Evolutionary conservation across 768 basidiomycete genomes (phyloP), one percentile per base, ranked within the genome.

Genomic region (Mycena amicta): DNA sequence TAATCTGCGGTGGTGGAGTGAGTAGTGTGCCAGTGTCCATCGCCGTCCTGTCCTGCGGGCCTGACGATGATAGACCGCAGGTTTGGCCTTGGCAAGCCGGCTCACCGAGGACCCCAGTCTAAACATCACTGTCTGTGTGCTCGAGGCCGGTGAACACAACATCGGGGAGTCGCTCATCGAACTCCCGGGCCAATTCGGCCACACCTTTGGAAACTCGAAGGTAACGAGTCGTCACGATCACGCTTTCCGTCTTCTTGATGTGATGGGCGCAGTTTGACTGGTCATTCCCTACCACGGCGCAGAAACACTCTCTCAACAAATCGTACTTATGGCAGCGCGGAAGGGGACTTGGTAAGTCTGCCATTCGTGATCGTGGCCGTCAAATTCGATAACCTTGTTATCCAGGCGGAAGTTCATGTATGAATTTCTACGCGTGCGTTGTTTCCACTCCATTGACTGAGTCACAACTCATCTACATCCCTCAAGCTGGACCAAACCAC

Each of bases 341-440:
- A 23, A 71, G 71, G 53, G 74, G 73, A 6, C 62, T 71, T 29
- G 75, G 73, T 74, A 55, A 52, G 63, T 29, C 31, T 41, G n/a
- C 20, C 16, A 15, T 8, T 15, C 43, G 3, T 39, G 27, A 28
- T 27, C 8, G 4, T 30, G 6, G 18, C 37, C 18, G 20, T 40
- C 4, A 18, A 12, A 39, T 22, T 50, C 20, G 15, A 50, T 46
- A 25, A 43, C 13, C 11, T 12, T 22, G 4, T 22, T 40, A 15
- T 26, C 28, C 52, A 70, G 77, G 83, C 2, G 82, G 83, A 2
- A 77, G 70, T 53, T 81, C 81, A 0, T 65, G 65, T 4, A 72
- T 81, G 27, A 84, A 84, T 59, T 77, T 79, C 58, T 67, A 70
- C 25, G 64, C 62, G 41, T 43, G 20, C n/a, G n/a, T n/a, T n/a